Percentiles rank a stretch among this genome's conserved stretches.
These are phyloP conservation scores for Dictyostelium brefeldianum DNA, from an alignment of 78 protist genomes.

Conservation along the genomic window DNA sequence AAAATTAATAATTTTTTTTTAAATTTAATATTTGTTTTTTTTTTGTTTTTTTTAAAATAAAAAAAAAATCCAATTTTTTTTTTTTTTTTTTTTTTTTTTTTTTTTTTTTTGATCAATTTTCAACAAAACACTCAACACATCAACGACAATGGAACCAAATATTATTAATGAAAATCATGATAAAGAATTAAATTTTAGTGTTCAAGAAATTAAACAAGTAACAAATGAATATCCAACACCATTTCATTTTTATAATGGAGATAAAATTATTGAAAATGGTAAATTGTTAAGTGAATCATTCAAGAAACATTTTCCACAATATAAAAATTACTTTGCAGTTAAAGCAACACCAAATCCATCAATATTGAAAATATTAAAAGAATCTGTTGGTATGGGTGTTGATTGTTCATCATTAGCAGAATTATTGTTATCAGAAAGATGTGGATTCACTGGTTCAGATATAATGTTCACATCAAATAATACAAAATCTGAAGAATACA, in stretches of 20 bases:
- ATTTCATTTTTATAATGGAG: constrained; percentile 70
- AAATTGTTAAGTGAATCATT: neutral
- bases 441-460: constrained; percentile 62
- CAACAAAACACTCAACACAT: too few relatives aligned
- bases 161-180: neutral
- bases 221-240: constrained; percentile 30
- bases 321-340: constrained; percentile 67
- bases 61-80: too few relatives aligned
- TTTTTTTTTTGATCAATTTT: neutral
- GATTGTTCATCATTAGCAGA: constrained; percentile 75
- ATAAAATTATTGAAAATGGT: constrained; percentile 48
- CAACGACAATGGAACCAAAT: constrained; percentile 26
- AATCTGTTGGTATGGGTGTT: constrained; percentile 72
- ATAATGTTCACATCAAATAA: constrained; percentile 75
- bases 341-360: constrained; percentile 78
- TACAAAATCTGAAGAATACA: constrained; percentile 60
- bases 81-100: neutral
- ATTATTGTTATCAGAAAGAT: constrained; percentile 44
- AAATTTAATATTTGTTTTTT: neutral
- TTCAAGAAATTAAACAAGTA: constrained; percentile 27
- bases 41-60: neutral
- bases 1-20: neutral
- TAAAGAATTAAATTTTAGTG: constrained; percentile 30
- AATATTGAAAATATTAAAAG: constrained; percentile 31
- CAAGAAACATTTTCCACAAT: constrained; percentile 31